Evolutionary conservation across 1,284 basidiomycete species (phyloP).

Genomic region (Butyriboletus appendiculatus): DNA sequence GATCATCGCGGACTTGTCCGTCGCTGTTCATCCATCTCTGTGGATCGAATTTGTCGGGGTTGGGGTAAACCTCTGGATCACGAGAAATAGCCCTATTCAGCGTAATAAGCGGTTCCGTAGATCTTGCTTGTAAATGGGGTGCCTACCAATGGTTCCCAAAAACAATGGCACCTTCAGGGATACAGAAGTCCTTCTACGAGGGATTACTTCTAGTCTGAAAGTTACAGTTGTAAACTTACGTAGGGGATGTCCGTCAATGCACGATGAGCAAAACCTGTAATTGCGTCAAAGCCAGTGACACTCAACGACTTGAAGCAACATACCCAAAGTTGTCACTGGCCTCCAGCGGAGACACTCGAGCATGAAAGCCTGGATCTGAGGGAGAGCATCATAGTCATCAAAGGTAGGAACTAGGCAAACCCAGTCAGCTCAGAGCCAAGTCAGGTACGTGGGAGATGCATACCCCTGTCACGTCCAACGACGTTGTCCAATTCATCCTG

Average conservation of each 20-base stretch:
- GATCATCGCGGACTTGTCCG: slow-evolving; percentile 29
- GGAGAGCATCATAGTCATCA: slow-evolving; percentile 39
- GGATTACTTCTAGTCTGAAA: not conserved
- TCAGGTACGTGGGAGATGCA: not conserved
- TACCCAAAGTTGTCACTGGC: slow-evolving; percentile 39
- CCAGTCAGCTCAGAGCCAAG: not conserved
- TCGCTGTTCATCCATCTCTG: slow-evolving; percentile 30
- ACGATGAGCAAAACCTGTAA: slow-evolving; percentile 32
- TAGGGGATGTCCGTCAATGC: slow-evolving; percentile 33
- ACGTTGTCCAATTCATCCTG: slow-evolving; percentile 48
- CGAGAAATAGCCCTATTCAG: slow-evolving; percentile 34
- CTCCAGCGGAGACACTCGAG: slow-evolving; percentile 49
- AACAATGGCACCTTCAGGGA: slow-evolving; percentile 35
- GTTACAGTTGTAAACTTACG: slow-evolving; percentile 15
- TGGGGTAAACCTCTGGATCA: slow-evolving; percentile 28
- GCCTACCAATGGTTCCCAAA: slow-evolving; percentile 36
- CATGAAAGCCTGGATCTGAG: slow-evolving; percentile 44
- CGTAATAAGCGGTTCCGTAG: not conserved
- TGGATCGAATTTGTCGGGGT: slow-evolving; percentile 33
- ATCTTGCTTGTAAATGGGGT: not conserved
- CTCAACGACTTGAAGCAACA: not conserved
- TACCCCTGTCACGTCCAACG: slow-evolving; percentile 43
- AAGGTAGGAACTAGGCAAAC: slow-evolving; percentile 39
- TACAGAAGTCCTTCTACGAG: slow-evolving; percentile 28
- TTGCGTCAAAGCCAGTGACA: slow-evolving; percentile 1